Evolutionary conservation across 768 basidiomycete genomes (phyloP), one percentile per base, ranked within the genome.

Genomic region (Flagelloscypha sp.): DNA sequence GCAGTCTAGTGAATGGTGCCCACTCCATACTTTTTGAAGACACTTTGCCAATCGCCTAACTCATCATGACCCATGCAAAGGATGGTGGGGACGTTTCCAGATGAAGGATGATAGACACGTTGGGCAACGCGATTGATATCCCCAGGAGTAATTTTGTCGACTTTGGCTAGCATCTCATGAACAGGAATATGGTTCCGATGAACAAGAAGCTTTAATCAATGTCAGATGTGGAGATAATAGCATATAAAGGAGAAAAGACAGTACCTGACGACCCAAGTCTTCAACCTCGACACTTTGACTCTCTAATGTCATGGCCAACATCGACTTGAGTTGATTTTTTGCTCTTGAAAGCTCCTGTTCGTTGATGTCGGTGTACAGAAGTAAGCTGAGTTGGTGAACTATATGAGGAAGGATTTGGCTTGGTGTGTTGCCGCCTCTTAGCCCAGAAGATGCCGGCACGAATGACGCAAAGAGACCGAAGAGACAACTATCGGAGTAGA

Each of bases 291-390:
- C 72, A 10, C 84, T 72, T 21, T 84, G 64, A 49, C 85, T 89
- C 61, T 95, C 92, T 29, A 97, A 59, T 2, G 89, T 86, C 94
- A 98, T 98, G 66, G 90, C 85, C 43, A 98, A 60, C 32, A 79
- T 83, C 16, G 82, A 84, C 57, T 89, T 89, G 43, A 98, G 76
- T 67, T 97, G 93, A 52, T 97, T 97, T 66, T 92, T 92, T 24
- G 94, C 93, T 39, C 94, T 70, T 38, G 65, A 65, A 22, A 98
- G 72, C 56, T 98, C 94, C 9, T 50, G 56, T 29, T 68, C 59
- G 4, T 80, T 76, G 13, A 84, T 69, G 10, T 69, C 65, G 9
- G 74, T 68, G 56, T 88, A 80, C 35, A 89, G 67, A 39, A 98
- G 63, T 35, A 85, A 45, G 52, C 88, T 85, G 8, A 97, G 69